Evolutionary conservation across 2,329 filamentous ascomycete species (phyloP), one percentile per base, ranked within the genome.

Genomic region (Colletotrichum godetiae): DNA sequence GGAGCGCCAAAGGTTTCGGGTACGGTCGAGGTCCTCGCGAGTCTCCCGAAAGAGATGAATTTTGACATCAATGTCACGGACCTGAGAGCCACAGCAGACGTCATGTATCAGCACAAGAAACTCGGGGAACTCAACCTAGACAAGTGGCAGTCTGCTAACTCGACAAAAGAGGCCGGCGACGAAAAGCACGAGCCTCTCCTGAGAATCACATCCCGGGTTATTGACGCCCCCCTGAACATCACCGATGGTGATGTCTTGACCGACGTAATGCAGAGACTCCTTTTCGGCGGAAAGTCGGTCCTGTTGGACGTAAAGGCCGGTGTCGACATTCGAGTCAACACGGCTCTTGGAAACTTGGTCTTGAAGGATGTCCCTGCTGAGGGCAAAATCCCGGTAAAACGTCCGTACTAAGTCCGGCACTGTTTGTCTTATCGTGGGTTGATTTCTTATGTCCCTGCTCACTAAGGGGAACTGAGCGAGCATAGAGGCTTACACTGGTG

Each of bases 341-440:
- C 95, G 35, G 92, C 93, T 31, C 87, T 99, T 75, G 97, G 97
- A 61, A 87, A 92, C 77, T 90, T 98, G 79, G 89, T 93, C 67
- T 86, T 98, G 78, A 94, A 94, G 82, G 91, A 93, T 76, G 93
- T 99, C 78, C 96, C 96, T 60, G 95, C 91, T 82, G 89, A 95
- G 86, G 95, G 97, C 78, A 90, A 92, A 79, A 92, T 99, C 80
- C 94, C 94, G 84, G 91, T 98, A 86, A 97, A 97, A 90, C 94
- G 95, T 98, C 92, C 91, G 95, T 94, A 87, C 84, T 88, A 87
- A 84, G 86, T 88, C 86, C 83, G 78, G 82, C 84, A 82, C 79
- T 80, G 81, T 81, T 80, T 83, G 81, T 85, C 79, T 76, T 55
- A 72, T 79, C 79, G 75, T 75, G 72, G 68, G 68, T 70, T 74